phyloP scores from a whole-genome alignment of 2,329 filamentous ascomycete species.

The Tolypocladium ovalisporum region DNA sequence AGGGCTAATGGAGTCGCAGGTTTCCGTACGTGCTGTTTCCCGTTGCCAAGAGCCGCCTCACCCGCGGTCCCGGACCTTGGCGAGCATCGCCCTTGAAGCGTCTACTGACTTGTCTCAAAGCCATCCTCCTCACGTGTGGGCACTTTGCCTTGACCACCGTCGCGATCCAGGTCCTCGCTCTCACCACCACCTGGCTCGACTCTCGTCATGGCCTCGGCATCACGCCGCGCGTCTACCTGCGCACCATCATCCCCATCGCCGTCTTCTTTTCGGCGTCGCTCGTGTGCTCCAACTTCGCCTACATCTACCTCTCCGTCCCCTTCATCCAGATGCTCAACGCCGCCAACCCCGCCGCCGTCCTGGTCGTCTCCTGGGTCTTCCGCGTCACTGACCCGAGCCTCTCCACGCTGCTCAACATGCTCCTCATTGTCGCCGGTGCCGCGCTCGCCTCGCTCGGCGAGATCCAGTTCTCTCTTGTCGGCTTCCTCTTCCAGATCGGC shows the following conservation, averaged over 20 bases:
- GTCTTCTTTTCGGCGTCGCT: slow-evolving; percentile 55
- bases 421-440: slow-evolving; percentile 42
- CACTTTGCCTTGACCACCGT: slow-evolving; percentile 55
- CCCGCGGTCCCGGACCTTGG: not conserved
- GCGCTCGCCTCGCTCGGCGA: slow-evolving; percentile 47
- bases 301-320: slow-evolving; percentile 55
- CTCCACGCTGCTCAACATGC: slow-evolving; percentile 33
- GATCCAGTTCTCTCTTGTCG: slow-evolving; percentile 55
- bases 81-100: not conserved
- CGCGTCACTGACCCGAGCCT: slow-evolving; percentile 36
- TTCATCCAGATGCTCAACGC: slow-evolving; percentile 67
- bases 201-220: slow-evolving; percentile 50
- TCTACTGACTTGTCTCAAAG: slow-evolving; percentile 13
- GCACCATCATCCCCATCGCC: slow-evolving; percentile 55
- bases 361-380: slow-evolving; percentile 52
- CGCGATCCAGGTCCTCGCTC: slow-evolving; percentile 55
- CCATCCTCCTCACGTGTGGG: slow-evolving; percentile 55
- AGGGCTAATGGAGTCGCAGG: slow-evolving; percentile 3
- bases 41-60: not conserved
- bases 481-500: slow-evolving; percentile 59
- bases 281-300: slow-evolving; percentile 56
- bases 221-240: slow-evolving; percentile 47
- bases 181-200: slow-evolving; percentile 52
- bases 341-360: slow-evolving; percentile 54
- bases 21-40: slow-evolving; percentile 9